Evolutionary conservation across 2,329 filamentous ascomycete species (phyloP).

Genomic region (Lachnellula occidentalis): DNA sequence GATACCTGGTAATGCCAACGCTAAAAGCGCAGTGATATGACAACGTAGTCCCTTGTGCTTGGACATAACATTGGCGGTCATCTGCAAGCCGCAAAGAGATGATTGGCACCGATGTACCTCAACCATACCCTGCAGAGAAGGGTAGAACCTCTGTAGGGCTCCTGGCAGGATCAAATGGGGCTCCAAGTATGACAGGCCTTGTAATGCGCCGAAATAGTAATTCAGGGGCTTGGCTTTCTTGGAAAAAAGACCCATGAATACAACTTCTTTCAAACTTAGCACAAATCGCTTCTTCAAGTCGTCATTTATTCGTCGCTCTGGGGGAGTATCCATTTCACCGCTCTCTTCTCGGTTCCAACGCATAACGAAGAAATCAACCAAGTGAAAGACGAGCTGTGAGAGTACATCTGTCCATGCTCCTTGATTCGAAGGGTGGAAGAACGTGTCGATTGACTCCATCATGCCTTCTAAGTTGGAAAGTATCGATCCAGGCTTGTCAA

Average conservation of each 20-base stretch:
- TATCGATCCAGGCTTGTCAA: conserved; percentile 72
- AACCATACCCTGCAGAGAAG: conserved; percentile 90
- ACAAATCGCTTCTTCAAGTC: conserved; percentile 88
- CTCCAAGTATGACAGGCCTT: conserved; percentile 84
- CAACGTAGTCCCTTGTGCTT: conserved; percentile 94
- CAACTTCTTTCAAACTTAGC: conserved; percentile 79
- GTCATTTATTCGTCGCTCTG: conserved; percentile 71
- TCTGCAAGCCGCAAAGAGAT: conserved; percentile 84
- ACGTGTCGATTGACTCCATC: conserved; percentile 93
- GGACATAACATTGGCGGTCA: conserved; percentile 86
- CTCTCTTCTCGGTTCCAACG: conserved; percentile 94
- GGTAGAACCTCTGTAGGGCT: conserved; percentile 91
- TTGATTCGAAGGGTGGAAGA: conserved; percentile 97
- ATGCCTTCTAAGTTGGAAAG: conserved; percentile 82
- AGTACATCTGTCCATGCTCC: conserved; percentile 87
- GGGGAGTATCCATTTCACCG: conserved; percentile 82
- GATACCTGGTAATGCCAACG: conserved; percentile 86
- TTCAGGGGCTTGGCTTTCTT: conserved; percentile 90
- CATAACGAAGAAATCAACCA: conserved; percentile 94
- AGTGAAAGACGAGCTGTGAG: conserved; percentile 83
- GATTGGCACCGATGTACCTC: conserved; percentile 96
- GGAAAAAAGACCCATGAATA: conserved; percentile 96
- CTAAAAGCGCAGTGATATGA: conserved; percentile 90
- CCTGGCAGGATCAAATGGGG: conserved; percentile 88
- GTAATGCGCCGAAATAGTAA: conserved; percentile 84